A percentile compares a stretch with the other conserved stretches of the same genome.
phyloP scores from a whole-genome alignment of 768 basidiomycete species.

The Collybiopsis luxurians region DNA sequence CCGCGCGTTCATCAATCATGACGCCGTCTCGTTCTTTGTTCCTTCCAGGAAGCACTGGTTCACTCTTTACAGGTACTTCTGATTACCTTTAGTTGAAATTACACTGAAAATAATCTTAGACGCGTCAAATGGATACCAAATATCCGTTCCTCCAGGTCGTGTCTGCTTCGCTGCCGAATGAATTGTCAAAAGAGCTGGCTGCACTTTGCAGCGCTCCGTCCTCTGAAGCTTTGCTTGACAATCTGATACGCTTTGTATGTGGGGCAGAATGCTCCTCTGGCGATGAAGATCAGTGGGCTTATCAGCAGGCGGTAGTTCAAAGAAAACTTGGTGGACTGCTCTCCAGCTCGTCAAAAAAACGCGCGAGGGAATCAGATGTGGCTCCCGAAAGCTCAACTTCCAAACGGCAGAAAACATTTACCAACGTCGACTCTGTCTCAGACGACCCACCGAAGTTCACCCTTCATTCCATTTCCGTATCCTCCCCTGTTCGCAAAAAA shows the following conservation, averaged over 20 bases:
- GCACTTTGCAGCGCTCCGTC: slow-evolving; percentile 20
- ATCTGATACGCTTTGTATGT: slow-evolving; percentile 38
- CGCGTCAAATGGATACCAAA: not conserved
- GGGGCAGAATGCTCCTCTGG: slow-evolving; percentile 36
- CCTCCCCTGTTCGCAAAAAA: slow-evolving; percentile 75
- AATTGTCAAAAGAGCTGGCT: slow-evolving; percentile 7
- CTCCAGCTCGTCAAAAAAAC: slow-evolving; percentile 23
- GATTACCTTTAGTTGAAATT: too few species aligned
- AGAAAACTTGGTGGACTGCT: slow-evolving; percentile 27
- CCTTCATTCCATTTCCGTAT: slow-evolving; percentile 63
- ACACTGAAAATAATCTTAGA: too few species aligned
- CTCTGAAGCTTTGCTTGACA: slow-evolving; percentile 36
- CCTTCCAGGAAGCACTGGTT: too few species aligned
- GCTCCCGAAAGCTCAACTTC: slow-evolving; percentile 15
- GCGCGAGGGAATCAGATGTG: slow-evolving; percentile 15
- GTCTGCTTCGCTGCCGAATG: slow-evolving; percentile 3
- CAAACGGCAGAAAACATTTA: slow-evolving; percentile 33
- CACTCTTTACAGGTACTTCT: too few species aligned
- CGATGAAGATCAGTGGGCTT: slow-evolving; percentile 32
- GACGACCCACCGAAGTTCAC: slow-evolving; percentile 52
- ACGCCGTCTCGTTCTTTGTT: too few species aligned
- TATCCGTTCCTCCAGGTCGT: slow-evolving; percentile 10
- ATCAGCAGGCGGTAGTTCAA: slow-evolving; percentile 30
- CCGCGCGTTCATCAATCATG: too few species aligned
- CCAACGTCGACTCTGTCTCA: slow-evolving; percentile 14